These are phyloP conservation scores for Nemania diffusa DNA, from an alignment of 2,329 filamentous ascomycete species.

Conservation along the genomic window DNA sequence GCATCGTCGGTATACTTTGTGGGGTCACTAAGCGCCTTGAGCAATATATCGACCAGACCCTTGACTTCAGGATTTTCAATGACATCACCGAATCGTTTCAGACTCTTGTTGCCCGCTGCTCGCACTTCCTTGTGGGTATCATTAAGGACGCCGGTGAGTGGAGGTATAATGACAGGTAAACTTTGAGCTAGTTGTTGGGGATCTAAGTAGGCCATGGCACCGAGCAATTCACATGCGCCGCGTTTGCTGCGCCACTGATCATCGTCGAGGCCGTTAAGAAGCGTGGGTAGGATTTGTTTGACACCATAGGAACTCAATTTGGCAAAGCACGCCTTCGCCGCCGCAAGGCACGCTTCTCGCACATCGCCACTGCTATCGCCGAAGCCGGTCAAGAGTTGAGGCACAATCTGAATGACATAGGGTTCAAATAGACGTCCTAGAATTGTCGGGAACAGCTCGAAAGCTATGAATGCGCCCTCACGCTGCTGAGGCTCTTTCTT, in stretches of 20 bases:
- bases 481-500: conserved; percentile 92
- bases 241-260: conserved; percentile 98
- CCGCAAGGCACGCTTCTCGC: conserved; percentile 89
- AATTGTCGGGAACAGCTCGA: conserved; percentile 87
- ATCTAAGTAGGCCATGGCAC: conserved; percentile 98
- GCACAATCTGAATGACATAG: conserved; percentile 95
- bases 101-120: conserved; percentile 88
- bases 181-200: conserved; percentile 93
- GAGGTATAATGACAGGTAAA: conserved; percentile 95
- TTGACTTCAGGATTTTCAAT: conserved; percentile 99
- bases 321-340: conserved; percentile 93
- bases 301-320: conserved; percentile 95
- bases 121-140: conserved; percentile 99
- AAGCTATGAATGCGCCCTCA: conserved; percentile 88
- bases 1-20: conserved; percentile 98
- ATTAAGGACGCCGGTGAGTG: conserved; percentile 91
- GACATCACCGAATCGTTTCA: conserved; percentile 98
- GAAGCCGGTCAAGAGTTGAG: conserved; percentile 87
- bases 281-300: conserved; percentile 89
- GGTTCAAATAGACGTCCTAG: conserved; percentile 93
- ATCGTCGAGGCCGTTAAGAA: conserved; percentile 92
- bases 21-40: conserved; percentile 96
- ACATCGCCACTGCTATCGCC: conserved; percentile 90
- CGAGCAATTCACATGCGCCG: conserved; percentile 94
- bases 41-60: conserved; percentile 85